Evolutionary conservation across 176 grass and related monocot species (phyloP).

Genomic region (Bolboschoenus planiculmis): DNA sequence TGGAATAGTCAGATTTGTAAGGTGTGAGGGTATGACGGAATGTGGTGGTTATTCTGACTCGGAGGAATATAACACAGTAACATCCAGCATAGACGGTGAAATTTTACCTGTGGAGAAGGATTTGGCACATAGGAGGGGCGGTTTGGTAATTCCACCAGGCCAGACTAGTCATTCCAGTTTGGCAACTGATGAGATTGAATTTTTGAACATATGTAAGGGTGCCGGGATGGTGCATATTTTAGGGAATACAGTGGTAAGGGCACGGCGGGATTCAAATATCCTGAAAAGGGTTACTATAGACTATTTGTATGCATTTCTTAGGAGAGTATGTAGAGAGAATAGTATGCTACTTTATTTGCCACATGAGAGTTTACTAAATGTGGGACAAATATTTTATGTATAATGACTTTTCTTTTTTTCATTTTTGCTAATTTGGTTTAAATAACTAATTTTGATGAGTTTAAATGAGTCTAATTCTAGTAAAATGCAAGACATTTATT

Average conservation of each 20-base stretch:
- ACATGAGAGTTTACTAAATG: slow-evolving; percentile 65
- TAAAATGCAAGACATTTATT: too few relatives aligned
- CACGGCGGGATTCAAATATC: slow-evolving; percentile 43
- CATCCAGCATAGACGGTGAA: slow-evolving; percentile 29
- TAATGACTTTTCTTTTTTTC: slow-evolving; percentile 12
- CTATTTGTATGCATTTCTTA: slow-evolving; percentile 60
- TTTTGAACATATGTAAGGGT: slow-evolving; percentile 61
- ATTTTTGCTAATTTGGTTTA: background rate
- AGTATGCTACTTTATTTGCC: slow-evolving; percentile 76
- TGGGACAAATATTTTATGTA: slow-evolving; percentile 80
- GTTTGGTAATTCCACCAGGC: slow-evolving; percentile 44
- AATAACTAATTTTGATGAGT: background rate
- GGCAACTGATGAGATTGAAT: slow-evolving; percentile 40
- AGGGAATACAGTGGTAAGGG: slow-evolving; percentile 48
- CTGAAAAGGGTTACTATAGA: slow-evolving; percentile 54
- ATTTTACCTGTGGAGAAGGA: slow-evolving; percentile 34
- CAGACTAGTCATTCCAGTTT: slow-evolving; percentile 28
- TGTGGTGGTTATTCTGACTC: slow-evolving; percentile 38
- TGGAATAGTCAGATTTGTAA: slow-evolving; percentile 43
- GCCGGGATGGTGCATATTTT: slow-evolving; percentile 78
- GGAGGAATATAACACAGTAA: slow-evolving; percentile 38
- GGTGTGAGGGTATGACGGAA: slow-evolving; percentile 67
- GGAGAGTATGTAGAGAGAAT: slow-evolving; percentile 66
- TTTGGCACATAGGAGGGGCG: slow-evolving; percentile 23
- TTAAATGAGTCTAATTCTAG: background rate